Evolutionary conservation across 345 rosid genomes (phyloP), one percentile per base, ranked within the genome.

Genomic region (Moricandia arvensis): DNA sequence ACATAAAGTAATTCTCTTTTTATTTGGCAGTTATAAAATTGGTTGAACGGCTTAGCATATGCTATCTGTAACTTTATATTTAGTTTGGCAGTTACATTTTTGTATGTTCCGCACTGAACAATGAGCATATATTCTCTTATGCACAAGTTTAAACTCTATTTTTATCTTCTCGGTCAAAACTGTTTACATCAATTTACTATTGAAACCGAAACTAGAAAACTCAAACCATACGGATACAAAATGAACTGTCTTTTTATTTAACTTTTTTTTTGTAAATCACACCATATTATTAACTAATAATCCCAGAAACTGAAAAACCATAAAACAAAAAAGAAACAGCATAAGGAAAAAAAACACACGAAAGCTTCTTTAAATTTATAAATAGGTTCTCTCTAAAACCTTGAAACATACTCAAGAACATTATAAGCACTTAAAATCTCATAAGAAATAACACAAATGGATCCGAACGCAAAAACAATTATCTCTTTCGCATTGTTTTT

Each of bases 251-350:
- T 59, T 63, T 2, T 60, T 21, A 2, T 60, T 60, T 35, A 17
- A 21, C 24, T 21, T 1, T 2, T 27, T 8, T 74, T 35, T 33
- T 18, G 58, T 16, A 34, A 33, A 26, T 18, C n/a, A 74, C 80
- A 69, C 29, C 65, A 41, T 55, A 43, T 16, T 71, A 55, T 62
- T 76, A 62, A 76, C 74, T 75, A 68, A 69, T 18, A 69, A 29
- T 18, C 24, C n/a, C 2, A 54, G 4, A 11, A 75, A 75, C 62
- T 26, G 31, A 45, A 49, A 75, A 60, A 49, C 63, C 43, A 5
- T 47, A 51, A 75, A 21, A 31, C n/a, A 45, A 45, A 45, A 12
- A 38, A 45, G 13, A 45, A 45, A 45, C 53, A 45, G 53, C 53
- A 45, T 21, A 21, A 21, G 24, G 24, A 21, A 21, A 21, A 21